Evolutionary conservation across 2,329 filamentous ascomycete species (phyloP), one percentile per base, ranked within the genome.

Genomic region (Westerdykella ornata): DNA sequence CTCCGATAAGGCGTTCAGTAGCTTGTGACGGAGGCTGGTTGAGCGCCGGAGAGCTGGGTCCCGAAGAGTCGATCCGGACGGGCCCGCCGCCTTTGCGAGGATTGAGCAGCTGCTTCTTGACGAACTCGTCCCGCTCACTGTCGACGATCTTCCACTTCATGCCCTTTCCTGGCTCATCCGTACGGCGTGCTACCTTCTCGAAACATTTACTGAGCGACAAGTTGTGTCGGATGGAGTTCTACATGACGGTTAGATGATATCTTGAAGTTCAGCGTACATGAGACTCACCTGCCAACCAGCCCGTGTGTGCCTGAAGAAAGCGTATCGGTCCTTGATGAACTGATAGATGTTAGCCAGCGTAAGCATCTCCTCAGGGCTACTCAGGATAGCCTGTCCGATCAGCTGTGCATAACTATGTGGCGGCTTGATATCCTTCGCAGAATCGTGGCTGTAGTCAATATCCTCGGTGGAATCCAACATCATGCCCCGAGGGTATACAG

Each of bases 141-240:
- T 85, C 77, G 3, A 87, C 81, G 58, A 98, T 89, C 66, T 90
- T 87, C 92, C 92, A 98, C 63, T 97, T 97, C 88, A 96, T 97
- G 19, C 92, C 92, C 65, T 98, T 98, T 11, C 92, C 92, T 16
- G 92, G 92, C 63, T 98, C 92, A 54, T 97, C 88, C 0, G 88
- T 95, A 13, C 86, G 83, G 35, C 92, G 82, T 3, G 92, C 85
- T 7, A 95, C 85, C 66, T 98, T 98, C 54, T 88, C 82, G 59
- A 98, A 98, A 0, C 84, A 81, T 63, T 96, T 95, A 66, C 94
- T 97, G 32, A 98, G 70, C 1, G 92, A 97, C 12, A 98, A 68
- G 55, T 98, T 98, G 64, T 98, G 92, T 11, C 92, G 83, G 52
- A 98, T 98, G 0, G 88, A 96, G 64, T 98, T 98, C 80, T 88